Conservation (phyloP, 768 basidiomycete genomes). For the Basidioascus undulatus region DNA sequence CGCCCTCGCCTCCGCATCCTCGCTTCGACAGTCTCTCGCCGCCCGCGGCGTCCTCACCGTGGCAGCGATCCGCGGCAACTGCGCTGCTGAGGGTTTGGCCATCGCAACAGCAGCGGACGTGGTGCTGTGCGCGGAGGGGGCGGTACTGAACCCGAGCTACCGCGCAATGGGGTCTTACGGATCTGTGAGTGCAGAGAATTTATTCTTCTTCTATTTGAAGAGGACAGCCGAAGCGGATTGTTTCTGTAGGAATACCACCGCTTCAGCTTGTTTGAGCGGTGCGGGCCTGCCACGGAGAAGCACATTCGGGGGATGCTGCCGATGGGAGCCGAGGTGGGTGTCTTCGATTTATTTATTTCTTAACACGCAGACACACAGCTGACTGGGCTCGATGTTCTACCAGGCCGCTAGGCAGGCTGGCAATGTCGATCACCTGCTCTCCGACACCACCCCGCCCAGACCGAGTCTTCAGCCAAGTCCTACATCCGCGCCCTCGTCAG, state of each 20-base stretch:
- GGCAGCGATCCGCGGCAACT: slow-evolving; percentile 15
- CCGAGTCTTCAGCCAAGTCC: too few species aligned
- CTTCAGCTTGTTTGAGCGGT: slow-evolving; percentile 1
- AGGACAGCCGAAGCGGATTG: background rate
- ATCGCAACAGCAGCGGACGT: slow-evolving; percentile 15
- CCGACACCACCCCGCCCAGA: too few species aligned
- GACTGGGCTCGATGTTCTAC: too few species aligned
- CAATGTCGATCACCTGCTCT: too few species aligned
- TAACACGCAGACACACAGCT: too few species aligned
- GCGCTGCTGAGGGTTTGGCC: slow-evolving; percentile 16
- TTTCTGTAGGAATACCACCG: slow-evolving; percentile 12
- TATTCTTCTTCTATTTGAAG: background rate
- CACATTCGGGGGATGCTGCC: background rate
- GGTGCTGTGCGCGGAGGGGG: slow-evolving; percentile 8
- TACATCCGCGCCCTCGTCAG: too few species aligned
- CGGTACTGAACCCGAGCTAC: slow-evolving; percentile 15
- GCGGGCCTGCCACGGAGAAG: background rate
- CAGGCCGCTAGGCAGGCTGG: too few species aligned
- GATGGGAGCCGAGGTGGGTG: too few species aligned
- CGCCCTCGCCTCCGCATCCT: slow-evolving; percentile 5
- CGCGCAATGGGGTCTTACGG: slow-evolving; percentile 15
- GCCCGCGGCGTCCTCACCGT: slow-evolving; percentile 13
- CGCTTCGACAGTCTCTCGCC: too few species aligned
- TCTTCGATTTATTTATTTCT: too few species aligned
- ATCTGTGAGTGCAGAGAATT: background rate